Percentiles rank a stretch among this genome's conserved stretches.
These are phyloP conservation scores for Phlyctochytrium planicorne DNA, from an alignment of 192 early-diverging fungal species.

Conservation along the genomic window DNA sequence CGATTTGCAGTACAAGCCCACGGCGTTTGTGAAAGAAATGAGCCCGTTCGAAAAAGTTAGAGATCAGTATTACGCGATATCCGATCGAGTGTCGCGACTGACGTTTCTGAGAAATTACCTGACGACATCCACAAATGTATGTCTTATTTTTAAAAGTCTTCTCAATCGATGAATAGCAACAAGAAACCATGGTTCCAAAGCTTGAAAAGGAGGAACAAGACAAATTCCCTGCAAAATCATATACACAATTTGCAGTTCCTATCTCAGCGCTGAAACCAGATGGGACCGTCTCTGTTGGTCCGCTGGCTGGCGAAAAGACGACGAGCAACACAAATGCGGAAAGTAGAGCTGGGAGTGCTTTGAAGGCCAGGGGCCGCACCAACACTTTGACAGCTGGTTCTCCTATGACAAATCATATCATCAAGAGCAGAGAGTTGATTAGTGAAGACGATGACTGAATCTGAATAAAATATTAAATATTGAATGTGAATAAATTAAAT, in stretches of 20 bases:
- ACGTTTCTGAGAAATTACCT: slow-evolving; percentile 26
- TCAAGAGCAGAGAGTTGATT: too few species aligned
- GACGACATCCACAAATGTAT: slow-evolving; percentile 19
- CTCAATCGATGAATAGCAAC: slow-evolving; percentile 7
- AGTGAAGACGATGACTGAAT: too few species aligned
- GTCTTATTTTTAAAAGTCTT: neutral
- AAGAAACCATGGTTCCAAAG: slow-evolving; percentile 7
- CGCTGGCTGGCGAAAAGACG: too few species aligned
- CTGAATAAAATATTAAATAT: too few species aligned
- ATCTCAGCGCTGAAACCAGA: neutral
- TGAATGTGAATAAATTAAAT: too few species aligned
- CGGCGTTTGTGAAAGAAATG: slow-evolving; percentile 23
- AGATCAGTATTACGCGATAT: slow-evolving; percentile 20
- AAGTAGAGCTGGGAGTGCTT: too few species aligned
- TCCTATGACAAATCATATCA: too few species aligned
- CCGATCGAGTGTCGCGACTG: slow-evolving; percentile 18
- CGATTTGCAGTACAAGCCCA: slow-evolving; percentile 6
- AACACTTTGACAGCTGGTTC: too few species aligned
- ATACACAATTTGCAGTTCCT: slow-evolving; percentile 15
- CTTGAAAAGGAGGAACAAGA: slow-evolving; percentile 11
- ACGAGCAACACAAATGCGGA: too few species aligned
- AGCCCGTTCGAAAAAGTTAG: slow-evolving; percentile 8
- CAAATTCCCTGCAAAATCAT: slow-evolving; percentile 17
- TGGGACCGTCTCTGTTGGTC: neutral
- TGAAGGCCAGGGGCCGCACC: too few species aligned